Percentiles rank a stretch among this genome's conserved stretches.
These are phyloP conservation scores for Luffa aegyptiaca DNA, from an alignment of 306 rosid species.

Conservation along the genomic window DNA sequence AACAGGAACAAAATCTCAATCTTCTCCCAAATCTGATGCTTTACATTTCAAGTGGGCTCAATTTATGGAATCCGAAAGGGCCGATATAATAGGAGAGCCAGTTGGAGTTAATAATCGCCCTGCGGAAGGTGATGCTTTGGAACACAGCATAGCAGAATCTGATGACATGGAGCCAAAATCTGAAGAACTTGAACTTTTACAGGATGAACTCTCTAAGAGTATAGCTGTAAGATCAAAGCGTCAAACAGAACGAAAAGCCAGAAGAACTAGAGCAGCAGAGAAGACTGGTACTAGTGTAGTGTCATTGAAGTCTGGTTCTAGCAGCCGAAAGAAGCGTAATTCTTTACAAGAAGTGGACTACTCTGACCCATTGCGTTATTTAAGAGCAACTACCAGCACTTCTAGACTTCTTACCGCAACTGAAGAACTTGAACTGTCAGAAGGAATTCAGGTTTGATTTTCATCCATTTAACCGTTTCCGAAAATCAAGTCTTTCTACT, in stretches of 20 bases:
- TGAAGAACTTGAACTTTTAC: constrained; percentile 55
- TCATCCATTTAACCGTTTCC: background rate
- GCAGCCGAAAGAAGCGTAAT: constrained; percentile 56
- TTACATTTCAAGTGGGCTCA: constrained; percentile 51
- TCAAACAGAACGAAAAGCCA: constrained; percentile 75
- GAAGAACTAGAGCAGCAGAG: constrained; percentile 73
- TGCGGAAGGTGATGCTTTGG: constrained; percentile 24
- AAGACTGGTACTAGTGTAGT: constrained; percentile 56
- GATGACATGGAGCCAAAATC: constrained; percentile 34
- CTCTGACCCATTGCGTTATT: constrained; percentile 75
- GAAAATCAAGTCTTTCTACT: background rate
- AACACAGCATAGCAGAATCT: constrained; percentile 24
- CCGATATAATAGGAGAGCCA: constrained; percentile 29
- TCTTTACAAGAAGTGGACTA: constrained; percentile 64
- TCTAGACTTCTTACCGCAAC: constrained; percentile 61
- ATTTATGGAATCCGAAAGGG: constrained; percentile 34
- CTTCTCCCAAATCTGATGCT: constrained; percentile 27
- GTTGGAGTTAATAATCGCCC: constrained; percentile 22
- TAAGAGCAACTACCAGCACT: constrained; percentile 60
- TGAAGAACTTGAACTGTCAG: constrained; percentile 75
- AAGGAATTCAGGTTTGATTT: constrained; percentile 75
- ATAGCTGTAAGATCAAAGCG: constrained; percentile 71
- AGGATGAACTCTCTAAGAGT: constrained; percentile 37
- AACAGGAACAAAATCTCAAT: constrained; percentile 15
- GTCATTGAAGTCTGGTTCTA: constrained; percentile 52